A percentile compares a stretch with the other conserved stretches of the same genome.
phyloP scores from a whole-genome alignment of 306 rosid genomes.

The Sophora flavescens region DNA sequence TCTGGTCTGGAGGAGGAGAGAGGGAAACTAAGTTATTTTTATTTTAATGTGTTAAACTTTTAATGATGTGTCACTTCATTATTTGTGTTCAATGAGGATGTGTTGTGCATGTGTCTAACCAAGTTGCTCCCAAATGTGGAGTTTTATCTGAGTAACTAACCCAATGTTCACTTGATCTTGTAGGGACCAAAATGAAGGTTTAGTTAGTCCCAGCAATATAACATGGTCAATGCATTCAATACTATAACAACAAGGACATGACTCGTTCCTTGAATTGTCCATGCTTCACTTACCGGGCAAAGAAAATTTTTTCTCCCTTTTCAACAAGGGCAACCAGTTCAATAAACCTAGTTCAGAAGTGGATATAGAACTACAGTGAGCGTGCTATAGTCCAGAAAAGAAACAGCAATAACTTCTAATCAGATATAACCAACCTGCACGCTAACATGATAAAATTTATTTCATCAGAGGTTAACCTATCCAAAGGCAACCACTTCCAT shows the following conservation, averaged over 20 bases:
- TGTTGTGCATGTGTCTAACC: too few species aligned
- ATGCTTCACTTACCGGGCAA: not conserved
- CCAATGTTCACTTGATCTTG: too few species aligned
- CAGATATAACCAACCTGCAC: not conserved
- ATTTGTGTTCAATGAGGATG: too few species aligned
- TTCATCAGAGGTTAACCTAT: conserved; percentile 45
- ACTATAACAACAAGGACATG: not conserved
- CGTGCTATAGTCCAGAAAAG: not conserved
- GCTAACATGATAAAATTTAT: conserved; percentile 45
- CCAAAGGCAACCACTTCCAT: conserved; percentile 43
- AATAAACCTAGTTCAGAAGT: not conserved
- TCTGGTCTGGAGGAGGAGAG: too few species aligned
- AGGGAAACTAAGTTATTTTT: too few species aligned
- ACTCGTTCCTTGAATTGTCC: not conserved
- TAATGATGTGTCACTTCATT: too few species aligned
- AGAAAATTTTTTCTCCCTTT: conserved; percentile 1
- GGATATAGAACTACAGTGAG: conserved; percentile 11
- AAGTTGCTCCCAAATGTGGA: too few species aligned
- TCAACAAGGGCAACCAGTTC: not conserved
- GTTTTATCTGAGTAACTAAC: too few species aligned
- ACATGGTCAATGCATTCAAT: conserved; percentile 9
- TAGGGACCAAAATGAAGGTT: too few species aligned
- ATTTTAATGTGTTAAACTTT: too few species aligned
- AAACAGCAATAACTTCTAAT: conserved; percentile 2
- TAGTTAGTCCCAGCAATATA: not conserved